A percentile compares a stretch with the other conserved stretches of the same genome.
Evolutionary conservation across 164 flowering plant species (phyloP).

Genomic region (Nelumbo lutea): DNA sequence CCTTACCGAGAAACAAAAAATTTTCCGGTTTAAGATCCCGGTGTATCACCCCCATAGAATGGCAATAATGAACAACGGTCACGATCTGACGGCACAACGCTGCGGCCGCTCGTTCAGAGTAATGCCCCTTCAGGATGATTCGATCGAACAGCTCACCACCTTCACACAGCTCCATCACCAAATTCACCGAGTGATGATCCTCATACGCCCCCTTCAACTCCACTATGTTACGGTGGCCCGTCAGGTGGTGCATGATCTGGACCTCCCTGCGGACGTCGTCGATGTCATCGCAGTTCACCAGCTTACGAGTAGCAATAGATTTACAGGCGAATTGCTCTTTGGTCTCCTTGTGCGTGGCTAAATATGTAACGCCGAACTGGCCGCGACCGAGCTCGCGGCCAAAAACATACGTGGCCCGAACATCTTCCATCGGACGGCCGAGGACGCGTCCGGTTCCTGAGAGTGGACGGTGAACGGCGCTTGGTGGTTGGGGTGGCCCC

Average conservation of each 20-base stretch:
- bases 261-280: constrained; percentile 86
- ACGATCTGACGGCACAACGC: constrained; percentile 66
- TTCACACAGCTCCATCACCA: constrained; percentile 82
- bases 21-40: constrained; percentile 70
- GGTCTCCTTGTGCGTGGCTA: constrained; percentile 58
- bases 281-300: constrained; percentile 54
- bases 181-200: constrained; percentile 66
- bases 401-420: constrained; percentile 49
- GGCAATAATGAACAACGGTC: constrained; percentile 66
- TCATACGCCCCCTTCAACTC: constrained; percentile 78
- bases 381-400: constrained; percentile 93
- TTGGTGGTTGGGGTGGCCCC: not conserved
- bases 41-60: constrained; percentile 50
- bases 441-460: constrained; percentile 53
- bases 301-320: constrained; percentile 70
- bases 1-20: constrained; percentile 52
- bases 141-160: constrained; percentile 95
- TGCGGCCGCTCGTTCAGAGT: constrained; percentile 82
- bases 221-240: constrained; percentile 76
- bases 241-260: constrained; percentile 90
- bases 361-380: constrained; percentile 81
- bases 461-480: constrained; percentile 12
- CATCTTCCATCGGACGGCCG: constrained; percentile 74
- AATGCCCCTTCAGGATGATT: constrained; percentile 81
- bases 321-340: constrained; percentile 68